These are phyloP conservation scores for Starmerella etchellsii DNA, from an alignment of 805 yeast genomes.

Conservation along the genomic window DNA sequence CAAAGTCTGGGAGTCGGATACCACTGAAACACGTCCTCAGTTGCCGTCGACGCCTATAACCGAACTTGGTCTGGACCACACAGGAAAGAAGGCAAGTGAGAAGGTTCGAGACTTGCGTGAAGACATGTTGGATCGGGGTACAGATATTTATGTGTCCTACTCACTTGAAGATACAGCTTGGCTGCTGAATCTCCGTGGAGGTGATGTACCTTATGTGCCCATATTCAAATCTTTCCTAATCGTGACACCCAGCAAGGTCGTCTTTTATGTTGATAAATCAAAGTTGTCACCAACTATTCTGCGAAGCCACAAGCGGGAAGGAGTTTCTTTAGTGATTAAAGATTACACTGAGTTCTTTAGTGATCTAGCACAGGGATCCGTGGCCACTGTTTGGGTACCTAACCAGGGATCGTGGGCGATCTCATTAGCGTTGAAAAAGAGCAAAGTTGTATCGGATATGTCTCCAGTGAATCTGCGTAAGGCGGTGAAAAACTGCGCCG, in stretches of 20 bases:
- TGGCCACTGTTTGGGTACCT: conserved; percentile 36
- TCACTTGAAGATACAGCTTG: conserved; percentile 84
- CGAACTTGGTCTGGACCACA: conserved; percentile 38
- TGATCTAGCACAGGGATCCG: background rate
- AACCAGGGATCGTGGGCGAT: conserved; percentile 57
- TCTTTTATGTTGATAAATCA: conserved; percentile 39
- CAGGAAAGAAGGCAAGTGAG: conserved; percentile 51
- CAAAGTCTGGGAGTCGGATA: conserved; percentile 51
- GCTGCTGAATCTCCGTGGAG: conserved; percentile 73
- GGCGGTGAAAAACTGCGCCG: conserved; percentile 61
- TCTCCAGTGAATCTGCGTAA: conserved; percentile 58
- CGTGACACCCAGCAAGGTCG: conserved; percentile 32
- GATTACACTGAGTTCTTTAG: conserved; percentile 8
- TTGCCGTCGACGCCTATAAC: conserved; percentile 41
- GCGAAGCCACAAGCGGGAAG: conserved; percentile 16
- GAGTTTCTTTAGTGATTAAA: background rate
- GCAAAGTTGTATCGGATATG: conserved; percentile 29
- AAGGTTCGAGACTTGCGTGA: conserved; percentile 39
- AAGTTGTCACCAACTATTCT: background rate
- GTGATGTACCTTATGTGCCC: conserved; percentile 75
- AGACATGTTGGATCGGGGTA: conserved; percentile 21
- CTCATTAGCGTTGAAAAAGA: conserved; percentile 31
- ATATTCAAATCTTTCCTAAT: conserved; percentile 65
- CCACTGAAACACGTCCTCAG: conserved; percentile 34
- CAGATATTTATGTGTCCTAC: conserved; percentile 40